phyloP scores from a whole-genome alignment of 495 filamentous ascomycete species.

The Clavariopsis aquatica region DNA sequence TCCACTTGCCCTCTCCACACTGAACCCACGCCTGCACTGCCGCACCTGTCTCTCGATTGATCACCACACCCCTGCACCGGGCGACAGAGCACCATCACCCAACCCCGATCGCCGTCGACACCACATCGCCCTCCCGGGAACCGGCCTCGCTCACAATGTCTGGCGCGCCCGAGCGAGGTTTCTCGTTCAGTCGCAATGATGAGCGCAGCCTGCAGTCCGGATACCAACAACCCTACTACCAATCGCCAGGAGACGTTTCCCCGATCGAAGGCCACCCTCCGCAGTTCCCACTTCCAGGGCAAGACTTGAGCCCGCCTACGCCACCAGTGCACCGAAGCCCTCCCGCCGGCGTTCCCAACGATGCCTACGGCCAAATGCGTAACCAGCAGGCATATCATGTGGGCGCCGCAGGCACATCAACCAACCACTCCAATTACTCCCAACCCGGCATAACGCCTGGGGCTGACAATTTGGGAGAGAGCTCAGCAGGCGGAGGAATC shows the following conservation, averaged over 20 bases:
- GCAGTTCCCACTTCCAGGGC: constrained; percentile 18
- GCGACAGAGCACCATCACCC: background rate
- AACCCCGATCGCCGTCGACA: background rate
- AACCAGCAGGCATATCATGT: constrained; percentile 24
- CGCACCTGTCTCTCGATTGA: background rate
- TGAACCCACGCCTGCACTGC: background rate
- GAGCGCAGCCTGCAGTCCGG: constrained; percentile 4
- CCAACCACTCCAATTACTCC: constrained; percentile 26
- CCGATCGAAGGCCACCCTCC: constrained; percentile 22
- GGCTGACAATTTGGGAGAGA: constrained; percentile 71
- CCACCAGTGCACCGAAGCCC: constrained; percentile 28
- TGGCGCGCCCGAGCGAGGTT: constrained; percentile 19
- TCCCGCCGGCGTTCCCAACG: constrained; percentile 27
- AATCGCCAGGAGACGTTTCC: constrained; percentile 21
- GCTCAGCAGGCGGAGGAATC: constrained; percentile 69
- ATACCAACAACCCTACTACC: constrained; percentile 29
- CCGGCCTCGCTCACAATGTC: constrained; percentile 16
- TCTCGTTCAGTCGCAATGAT: constrained; percentile 30
- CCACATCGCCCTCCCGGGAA: background rate
- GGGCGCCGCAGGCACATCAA: background rate
- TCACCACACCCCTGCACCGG: too few relatives aligned
- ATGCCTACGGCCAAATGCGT: constrained; percentile 27
- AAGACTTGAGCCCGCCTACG: constrained; percentile 21
- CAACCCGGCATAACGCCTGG: constrained; percentile 64
- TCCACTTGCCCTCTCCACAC: background rate